These are phyloP conservation scores for Platismatia glauca DNA, from an alignment of 495 filamentous ascomycete genomes.

Conservation along the genomic window DNA sequence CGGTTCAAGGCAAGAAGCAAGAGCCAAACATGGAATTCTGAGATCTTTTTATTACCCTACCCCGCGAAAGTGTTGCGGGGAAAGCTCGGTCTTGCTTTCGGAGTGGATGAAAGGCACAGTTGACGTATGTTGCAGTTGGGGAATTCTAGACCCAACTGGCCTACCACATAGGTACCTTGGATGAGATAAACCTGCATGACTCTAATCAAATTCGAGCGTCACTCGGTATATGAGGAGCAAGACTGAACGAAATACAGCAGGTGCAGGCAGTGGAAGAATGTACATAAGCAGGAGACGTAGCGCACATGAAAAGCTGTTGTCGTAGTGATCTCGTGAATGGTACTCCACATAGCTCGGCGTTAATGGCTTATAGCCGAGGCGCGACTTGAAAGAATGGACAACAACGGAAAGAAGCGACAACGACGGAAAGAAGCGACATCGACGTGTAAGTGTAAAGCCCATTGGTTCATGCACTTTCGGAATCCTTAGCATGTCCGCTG, in stretches of 20 bases:
- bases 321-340: background rate
- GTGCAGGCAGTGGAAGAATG: background rate
- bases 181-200: background rate
- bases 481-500: constrained; percentile 14
- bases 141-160: background rate
- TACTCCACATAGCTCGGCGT: background rate
- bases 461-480: background rate
- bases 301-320: background rate
- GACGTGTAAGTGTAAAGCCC: background rate
- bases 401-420: too few relatives aligned
- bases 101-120: background rate
- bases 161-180: background rate
- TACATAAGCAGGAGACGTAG: background rate
- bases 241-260: background rate
- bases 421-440: background rate
- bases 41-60: background rate
- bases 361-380: constrained; percentile 9
- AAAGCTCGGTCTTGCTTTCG: background rate
- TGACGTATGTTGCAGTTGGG: background rate
- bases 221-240: too few relatives aligned
- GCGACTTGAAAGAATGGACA: background rate
- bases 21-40: background rate
- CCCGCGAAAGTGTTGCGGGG: background rate
- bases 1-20: background rate
- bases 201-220: background rate